A percentile compares a stretch with the other conserved stretches of the same genome.
Conservation (phyloP, 2,329 filamentous ascomycete species). For the Plectosphaerella plurivora region DNA sequence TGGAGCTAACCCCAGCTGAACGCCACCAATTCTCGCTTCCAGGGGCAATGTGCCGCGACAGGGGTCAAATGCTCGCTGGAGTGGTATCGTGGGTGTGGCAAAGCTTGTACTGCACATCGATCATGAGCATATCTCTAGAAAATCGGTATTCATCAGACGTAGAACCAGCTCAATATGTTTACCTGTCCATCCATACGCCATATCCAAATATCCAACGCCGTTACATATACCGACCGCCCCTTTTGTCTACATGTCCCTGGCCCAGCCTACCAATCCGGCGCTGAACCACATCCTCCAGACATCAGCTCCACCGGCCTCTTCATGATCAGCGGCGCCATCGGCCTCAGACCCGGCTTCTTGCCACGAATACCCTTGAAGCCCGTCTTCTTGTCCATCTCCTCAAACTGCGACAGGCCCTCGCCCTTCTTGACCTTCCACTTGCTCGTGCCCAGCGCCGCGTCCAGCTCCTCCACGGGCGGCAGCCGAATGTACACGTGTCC, state of each 20-base stretch:
- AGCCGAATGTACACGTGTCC: constrained; percentile 77
- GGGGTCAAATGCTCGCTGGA: too few relatives aligned
- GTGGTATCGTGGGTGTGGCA: too few relatives aligned
- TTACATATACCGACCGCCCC: neutral
- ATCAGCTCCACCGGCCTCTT: constrained; percentile 32
- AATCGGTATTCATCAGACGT: too few relatives aligned
- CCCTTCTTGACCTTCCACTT: constrained; percentile 75
- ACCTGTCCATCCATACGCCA: neutral
- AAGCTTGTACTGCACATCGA: too few relatives aligned
- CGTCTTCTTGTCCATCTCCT: constrained; percentile 42
- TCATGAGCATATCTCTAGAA: too few relatives aligned
- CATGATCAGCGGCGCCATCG: constrained; percentile 25
- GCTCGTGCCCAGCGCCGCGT: constrained; percentile 70
- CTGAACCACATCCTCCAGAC: constrained; percentile 35
- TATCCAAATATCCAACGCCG: neutral
- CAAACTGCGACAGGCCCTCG: constrained; percentile 44
- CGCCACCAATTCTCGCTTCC: too few relatives aligned
- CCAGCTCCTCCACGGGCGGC: constrained; percentile 75
- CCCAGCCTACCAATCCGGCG: constrained; percentile 39
- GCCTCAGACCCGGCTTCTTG: constrained; percentile 35
- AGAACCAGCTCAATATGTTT: neutral
- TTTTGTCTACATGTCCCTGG: neutral
- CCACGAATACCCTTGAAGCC: constrained; percentile 37
- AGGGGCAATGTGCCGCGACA: too few relatives aligned
- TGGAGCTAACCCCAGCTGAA: too few relatives aligned